Base-by-base conservation (phyloP, 2,329 filamentous ascomycete genomes). In the Aspergillus neotritici region DNA sequence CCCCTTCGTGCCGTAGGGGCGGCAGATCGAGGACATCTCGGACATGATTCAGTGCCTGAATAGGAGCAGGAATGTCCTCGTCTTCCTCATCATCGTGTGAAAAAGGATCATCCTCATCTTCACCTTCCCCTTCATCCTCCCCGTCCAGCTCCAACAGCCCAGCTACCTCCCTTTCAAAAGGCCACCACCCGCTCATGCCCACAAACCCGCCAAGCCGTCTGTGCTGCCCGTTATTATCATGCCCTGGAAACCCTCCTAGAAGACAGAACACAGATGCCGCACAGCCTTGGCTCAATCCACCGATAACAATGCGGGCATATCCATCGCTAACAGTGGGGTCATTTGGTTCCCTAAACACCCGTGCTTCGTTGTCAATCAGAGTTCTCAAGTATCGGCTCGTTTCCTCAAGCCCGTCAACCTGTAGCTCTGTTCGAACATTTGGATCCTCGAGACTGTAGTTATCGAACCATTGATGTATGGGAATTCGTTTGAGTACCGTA, bases 271-370 rank as follows among this genome's bases (percentile, higher is more conserved):
- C 49, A 0, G 63, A 61, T 52, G 70, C 68, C 1, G 75, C 76
- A 50, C 72, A 77, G 0, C 76, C 76, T 48, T 78, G 73, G 51
- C 76, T 77, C n/a, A 79, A 47, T 0, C 75, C 74, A 12, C 74
- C 73, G 1, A 80, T 47, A 5, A 78, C 57, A 11, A 79, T 59
- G 38, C 73, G 75, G 14, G 49, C 29, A 40, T 61, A 25, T 37
- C 57, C 41, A 43, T 57, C 35, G 7, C 28, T 15, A 35, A 15
- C 6, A 28, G 14, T 10, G 4, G n/a, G n/a, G 40, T 38, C 16
- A 64, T 55, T 11, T 48, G 54, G 44, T 25, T 25, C 21, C 7
- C 21, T 9, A 25, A 60, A 41, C 1, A 53, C 43, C 3, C 15
- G 13, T 2, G 46, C 51, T 51, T 75, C 72, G 8, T 53, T 28